phyloP scores from a whole-genome alignment of 2,329 filamentous ascomycete species.

The Talaromyces atroroseus region DNA sequence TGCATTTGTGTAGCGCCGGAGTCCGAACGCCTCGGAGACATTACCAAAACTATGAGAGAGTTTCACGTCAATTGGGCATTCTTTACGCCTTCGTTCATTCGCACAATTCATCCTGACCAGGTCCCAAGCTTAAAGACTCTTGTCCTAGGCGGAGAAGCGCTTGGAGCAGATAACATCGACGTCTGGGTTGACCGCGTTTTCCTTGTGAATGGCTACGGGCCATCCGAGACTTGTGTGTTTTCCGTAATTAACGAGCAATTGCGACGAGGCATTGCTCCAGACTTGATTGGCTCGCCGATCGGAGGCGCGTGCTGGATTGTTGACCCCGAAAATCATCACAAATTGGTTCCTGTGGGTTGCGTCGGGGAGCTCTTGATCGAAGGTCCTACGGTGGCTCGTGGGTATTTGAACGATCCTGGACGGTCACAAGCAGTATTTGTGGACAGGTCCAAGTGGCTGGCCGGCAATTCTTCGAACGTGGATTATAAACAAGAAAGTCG shows the following conservation, averaged over 20 bases:
- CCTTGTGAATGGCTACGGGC: slow-evolving; percentile 3
- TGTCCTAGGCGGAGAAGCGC: slow-evolving; percentile 39
- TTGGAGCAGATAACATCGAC: slow-evolving; percentile 29
- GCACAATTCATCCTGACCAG: slow-evolving; percentile 29
- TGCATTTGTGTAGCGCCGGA: slow-evolving; percentile 55
- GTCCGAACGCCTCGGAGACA: slow-evolving; percentile 31
- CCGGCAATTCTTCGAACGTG: neutral
- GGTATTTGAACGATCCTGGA: slow-evolving; percentile 28
- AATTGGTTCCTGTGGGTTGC: slow-evolving; percentile 40
- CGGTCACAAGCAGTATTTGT: neutral
- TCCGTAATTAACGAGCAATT: neutral
- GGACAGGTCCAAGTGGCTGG: neutral
- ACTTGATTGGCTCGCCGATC: slow-evolving; percentile 33
- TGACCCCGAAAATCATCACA: slow-evolving; percentile 41
- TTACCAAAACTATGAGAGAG: slow-evolving; percentile 36
- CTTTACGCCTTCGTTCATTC: slow-evolving; percentile 55
- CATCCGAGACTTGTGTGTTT: slow-evolving; percentile 2
- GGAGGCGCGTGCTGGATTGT: slow-evolving; percentile 41
- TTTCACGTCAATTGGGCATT: slow-evolving; percentile 52
- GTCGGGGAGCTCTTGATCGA: slow-evolving; percentile 38
- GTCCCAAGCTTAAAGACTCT: slow-evolving; percentile 33
- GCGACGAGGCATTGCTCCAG: slow-evolving; percentile 22
- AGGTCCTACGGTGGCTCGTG: slow-evolving; percentile 34
- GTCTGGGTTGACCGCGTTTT: neutral
- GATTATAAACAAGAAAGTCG: neutral